Evolutionary conservation across 139 green algal genomes (phyloP).

Genomic region (Deuterostichococcus epilithicus): DNA sequence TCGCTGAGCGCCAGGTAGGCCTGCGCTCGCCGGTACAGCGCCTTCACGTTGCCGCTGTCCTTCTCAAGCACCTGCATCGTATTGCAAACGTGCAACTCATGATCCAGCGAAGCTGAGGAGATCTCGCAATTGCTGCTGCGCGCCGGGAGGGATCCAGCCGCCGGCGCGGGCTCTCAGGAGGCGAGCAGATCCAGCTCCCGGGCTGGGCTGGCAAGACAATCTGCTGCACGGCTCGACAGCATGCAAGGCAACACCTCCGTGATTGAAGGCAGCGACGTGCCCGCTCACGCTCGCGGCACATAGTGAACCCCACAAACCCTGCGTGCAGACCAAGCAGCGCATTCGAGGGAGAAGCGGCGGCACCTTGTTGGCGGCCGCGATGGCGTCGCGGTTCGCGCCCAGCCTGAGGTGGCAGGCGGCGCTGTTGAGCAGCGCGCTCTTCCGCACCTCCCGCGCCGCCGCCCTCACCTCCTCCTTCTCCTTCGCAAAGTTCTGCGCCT

Average conservation of each 20-base stretch:
- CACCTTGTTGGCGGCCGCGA: slow-evolving; percentile 55
- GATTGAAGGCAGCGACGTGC: too few species aligned
- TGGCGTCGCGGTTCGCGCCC: slow-evolving; percentile 49
- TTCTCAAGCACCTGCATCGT: slow-evolving; percentile 68
- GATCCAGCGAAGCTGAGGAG: not conserved
- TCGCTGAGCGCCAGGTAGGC: slow-evolving; percentile 54
- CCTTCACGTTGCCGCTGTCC: slow-evolving; percentile 89
- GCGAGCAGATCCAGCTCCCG: too few species aligned
- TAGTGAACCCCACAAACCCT: too few species aligned
- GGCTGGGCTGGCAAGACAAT: too few species aligned
- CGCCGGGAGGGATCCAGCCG: too few species aligned
- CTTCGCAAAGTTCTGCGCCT: slow-evolving; percentile 33
- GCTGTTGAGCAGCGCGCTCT: slow-evolving; percentile 76
- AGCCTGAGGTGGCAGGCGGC: slow-evolving; percentile 81
- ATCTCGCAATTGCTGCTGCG: not conserved
- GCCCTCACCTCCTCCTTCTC: slow-evolving; percentile 41
- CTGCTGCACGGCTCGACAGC: not conserved
- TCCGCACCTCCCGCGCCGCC: slow-evolving; percentile 60
- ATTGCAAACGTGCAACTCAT: not conserved
- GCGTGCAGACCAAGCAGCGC: too few species aligned
- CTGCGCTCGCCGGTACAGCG: slow-evolving; percentile 87
- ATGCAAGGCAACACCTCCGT: too few species aligned
- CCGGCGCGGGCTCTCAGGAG: too few species aligned
- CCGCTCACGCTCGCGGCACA: too few species aligned
- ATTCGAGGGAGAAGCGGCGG: not conserved